Evolutionary conservation across 2,329 filamentous ascomycete genomes (phyloP).

Genomic region (Microsporum canis): DNA sequence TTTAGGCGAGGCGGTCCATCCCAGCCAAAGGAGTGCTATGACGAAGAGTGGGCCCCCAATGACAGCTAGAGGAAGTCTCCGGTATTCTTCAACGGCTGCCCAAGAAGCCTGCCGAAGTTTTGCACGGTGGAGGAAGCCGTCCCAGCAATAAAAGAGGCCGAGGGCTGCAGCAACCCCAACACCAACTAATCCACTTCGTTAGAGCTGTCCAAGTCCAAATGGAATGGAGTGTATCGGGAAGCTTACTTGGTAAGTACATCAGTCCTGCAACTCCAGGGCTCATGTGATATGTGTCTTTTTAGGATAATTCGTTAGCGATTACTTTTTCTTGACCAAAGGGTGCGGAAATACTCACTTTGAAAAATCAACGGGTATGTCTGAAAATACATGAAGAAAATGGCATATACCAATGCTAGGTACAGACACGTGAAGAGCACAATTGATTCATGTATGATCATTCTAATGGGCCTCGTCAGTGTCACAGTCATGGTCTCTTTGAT

Average conservation of each 20-base stretch:
- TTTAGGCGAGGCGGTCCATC: constrained; percentile 24
- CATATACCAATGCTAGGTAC: constrained; percentile 20
- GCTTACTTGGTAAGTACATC: constrained; percentile 15
- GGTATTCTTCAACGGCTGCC: constrained; percentile 42
- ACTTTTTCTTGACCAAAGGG: neutral
- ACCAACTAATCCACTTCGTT: constrained; percentile 37
- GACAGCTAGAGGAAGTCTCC: constrained; percentile 60
- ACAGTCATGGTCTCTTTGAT: constrained; percentile 14
- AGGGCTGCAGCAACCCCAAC: constrained; percentile 51
- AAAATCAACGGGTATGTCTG: constrained; percentile 17
- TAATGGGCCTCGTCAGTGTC: constrained; percentile 17
- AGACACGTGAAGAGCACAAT: constrained; percentile 20
- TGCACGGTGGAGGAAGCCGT: constrained; percentile 47
- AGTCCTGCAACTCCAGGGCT: constrained; percentile 11
- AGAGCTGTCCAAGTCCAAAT: constrained; percentile 5
- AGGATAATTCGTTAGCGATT: neutral
- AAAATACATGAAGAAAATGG: constrained; percentile 16
- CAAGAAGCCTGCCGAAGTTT: constrained; percentile 42
- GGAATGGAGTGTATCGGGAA: constrained; percentile 7
- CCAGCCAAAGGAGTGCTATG: constrained; percentile 24
- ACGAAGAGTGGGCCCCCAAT: constrained; percentile 54
- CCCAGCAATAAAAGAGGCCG: constrained; percentile 55
- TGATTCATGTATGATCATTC: constrained; percentile 19
- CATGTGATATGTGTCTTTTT: constrained; percentile 14
- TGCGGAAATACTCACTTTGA: constrained; percentile 7